phyloP scores from a whole-genome alignment of 371 early-diverging fungal species.

The Mucor racemosus region DNA sequence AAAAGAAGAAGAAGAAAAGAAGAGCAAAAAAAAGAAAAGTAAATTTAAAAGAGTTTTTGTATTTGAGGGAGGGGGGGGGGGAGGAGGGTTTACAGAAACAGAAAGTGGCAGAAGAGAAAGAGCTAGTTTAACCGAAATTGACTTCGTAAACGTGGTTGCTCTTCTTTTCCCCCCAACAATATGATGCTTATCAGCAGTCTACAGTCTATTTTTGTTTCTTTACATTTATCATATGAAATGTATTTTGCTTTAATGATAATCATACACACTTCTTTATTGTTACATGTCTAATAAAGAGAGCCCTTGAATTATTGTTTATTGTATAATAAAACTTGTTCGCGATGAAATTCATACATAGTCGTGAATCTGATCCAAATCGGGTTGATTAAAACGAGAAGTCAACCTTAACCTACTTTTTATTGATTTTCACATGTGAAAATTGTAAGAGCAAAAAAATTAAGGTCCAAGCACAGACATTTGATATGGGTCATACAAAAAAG shows the following conservation, averaged over 20 bases:
- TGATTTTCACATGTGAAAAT: slow-evolving; percentile 14
- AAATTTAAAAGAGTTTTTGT: slow-evolving; percentile 10
- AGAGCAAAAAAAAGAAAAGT: not conserved
- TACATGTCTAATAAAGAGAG: not conserved
- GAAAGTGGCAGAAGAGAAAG: not conserved
- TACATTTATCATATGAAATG: not conserved
- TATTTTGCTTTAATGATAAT: not conserved
- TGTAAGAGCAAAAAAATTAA: not conserved
- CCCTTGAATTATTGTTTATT: not conserved
- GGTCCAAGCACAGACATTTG: not conserved
- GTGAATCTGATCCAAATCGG: slow-evolving; percentile 21
- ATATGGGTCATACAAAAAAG: not conserved
- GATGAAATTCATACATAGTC: not conserved
- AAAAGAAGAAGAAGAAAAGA: not conserved
- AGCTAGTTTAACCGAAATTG: not conserved
- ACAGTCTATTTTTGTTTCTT: not conserved
- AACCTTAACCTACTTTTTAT: not conserved
- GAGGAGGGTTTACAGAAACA: no score
- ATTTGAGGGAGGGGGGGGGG: not conserved
- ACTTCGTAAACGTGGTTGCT: not conserved
- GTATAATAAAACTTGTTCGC: not conserved
- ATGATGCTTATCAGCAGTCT: not conserved
- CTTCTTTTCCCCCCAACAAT: not conserved
- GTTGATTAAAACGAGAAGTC: slow-evolving; percentile 19
- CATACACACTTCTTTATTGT: not conserved